Evolutionary conservation across 2,329 filamentous ascomycete species (phyloP).

Genomic region (Arthrobotrys conoides): DNA sequence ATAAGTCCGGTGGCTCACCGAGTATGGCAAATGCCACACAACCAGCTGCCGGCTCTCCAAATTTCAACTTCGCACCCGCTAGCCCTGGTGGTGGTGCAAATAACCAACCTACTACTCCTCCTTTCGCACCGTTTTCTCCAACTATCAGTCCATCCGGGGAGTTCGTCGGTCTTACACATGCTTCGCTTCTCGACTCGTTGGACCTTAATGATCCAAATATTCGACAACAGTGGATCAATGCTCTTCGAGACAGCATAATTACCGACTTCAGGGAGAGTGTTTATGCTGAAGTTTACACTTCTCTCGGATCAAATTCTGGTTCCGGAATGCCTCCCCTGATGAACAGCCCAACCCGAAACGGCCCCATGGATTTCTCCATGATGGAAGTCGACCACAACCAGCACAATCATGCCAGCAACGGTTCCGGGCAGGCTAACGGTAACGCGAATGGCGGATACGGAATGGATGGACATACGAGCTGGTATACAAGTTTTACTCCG

Average conservation of each 20-base stretch:
- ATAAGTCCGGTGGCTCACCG: slow-evolving; percentile 45
- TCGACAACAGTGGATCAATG: slow-evolving; percentile 62
- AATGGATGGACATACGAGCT: slow-evolving; percentile 43
- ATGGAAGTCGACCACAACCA: slow-evolving; percentile 56
- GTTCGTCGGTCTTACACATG: slow-evolving; percentile 61
- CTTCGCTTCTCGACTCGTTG: slow-evolving; percentile 61
- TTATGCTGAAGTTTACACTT: slow-evolving; percentile 51
- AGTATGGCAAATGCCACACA: slow-evolving; percentile 54
- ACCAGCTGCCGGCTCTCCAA: slow-evolving; percentile 46
- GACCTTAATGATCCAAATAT: slow-evolving; percentile 62
- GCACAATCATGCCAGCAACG: slow-evolving; percentile 35
- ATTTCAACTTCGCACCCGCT: slow-evolving; percentile 54
- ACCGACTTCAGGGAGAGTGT: slow-evolving; percentile 43
- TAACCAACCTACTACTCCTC: slow-evolving; percentile 56
- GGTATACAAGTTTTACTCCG: slow-evolving; percentile 52
- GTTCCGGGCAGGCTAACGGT: slow-evolving; percentile 46
- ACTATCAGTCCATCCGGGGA: slow-evolving; percentile 50
- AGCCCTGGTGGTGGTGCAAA: slow-evolving; percentile 48
- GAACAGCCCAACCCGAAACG: slow-evolving; percentile 53
- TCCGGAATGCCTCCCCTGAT: slow-evolving; percentile 38
- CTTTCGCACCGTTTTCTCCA: slow-evolving; percentile 52
- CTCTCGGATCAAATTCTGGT: slow-evolving; percentile 36
- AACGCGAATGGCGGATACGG: slow-evolving; percentile 52
- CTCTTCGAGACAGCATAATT: slow-evolving; percentile 62
- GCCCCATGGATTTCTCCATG: slow-evolving; percentile 53